Evolutionary conservation across 2,329 filamentous ascomycete genomes (phyloP).

Genomic region (Diaporthe amygdali): DNA sequence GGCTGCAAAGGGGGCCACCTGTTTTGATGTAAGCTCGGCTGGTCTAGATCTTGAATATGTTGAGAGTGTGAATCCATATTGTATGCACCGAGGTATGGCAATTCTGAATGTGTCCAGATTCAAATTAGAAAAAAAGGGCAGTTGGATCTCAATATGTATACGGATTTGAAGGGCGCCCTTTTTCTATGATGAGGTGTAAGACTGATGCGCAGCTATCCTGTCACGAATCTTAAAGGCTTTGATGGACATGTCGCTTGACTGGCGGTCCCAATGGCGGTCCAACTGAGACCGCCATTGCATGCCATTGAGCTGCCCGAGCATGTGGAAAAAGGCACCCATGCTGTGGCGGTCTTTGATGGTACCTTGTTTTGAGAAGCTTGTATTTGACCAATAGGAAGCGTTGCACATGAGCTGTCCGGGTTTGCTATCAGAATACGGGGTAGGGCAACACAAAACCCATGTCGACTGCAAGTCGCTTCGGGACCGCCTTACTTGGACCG

Average conservation of each 20-base stretch:
- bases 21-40: neutral
- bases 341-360: neutral
- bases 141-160: too few relatives aligned
- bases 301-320: neutral
- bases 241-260: neutral
- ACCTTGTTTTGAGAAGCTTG: neutral
- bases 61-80: neutral
- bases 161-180: neutral
- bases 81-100: neutral
- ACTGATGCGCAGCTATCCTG: neutral
- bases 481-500: neutral
- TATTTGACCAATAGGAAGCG: too few relatives aligned
- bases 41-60: neutral
- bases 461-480: neutral
- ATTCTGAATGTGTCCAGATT: too few relatives aligned
- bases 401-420: neutral
- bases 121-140: too few relatives aligned
- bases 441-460: too few relatives aligned
- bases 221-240: neutral
- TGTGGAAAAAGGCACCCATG: neutral
- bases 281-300: neutral
- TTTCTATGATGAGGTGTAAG: neutral
- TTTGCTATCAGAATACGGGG: too few relatives aligned
- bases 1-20: neutral
- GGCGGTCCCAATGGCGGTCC: neutral